Evolutionary conservation across 208 protist genomes (phyloP), one percentile per base, ranked within the genome.

Genomic region (Acanthamoeba castellanii): DNA sequence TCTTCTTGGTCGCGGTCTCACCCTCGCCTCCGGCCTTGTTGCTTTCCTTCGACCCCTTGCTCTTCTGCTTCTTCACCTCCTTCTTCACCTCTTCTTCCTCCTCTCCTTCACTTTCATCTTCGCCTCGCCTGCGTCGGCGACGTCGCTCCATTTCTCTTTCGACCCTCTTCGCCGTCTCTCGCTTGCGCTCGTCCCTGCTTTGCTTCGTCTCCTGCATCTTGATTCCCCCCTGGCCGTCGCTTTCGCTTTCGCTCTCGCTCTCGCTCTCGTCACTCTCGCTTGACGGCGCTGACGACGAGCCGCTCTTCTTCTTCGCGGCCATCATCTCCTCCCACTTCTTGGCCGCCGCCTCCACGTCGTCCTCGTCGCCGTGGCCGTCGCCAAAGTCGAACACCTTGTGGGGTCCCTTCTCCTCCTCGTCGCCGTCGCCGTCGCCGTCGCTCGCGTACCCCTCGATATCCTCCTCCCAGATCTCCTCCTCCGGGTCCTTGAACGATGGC

Each of bases 401-500:
- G 5, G 66, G 42, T 42, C 74, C 74, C 34, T 22, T 57, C 78
- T 64, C 50, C 47, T 76, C 68, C 20, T 76, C 68, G 68, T 59
- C 72, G 72, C 52, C 72, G 0, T 87, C 52, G 47, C 57, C 76
- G 14, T 85, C 68, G 30, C 18, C 68, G 8, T 50, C 47, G 30
- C 78, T 87, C 14, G 45, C 7, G 52, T 87, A 87, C 9, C 78
- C 78, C 18, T 57, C 78, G 42, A 87, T 87, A 22, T 87, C 78
- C 25, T 87, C 78, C 50, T 87, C 78, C 11, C 13, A 3, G 5
- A 87, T 64, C 52, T 87, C 78, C 47, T 87, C 78, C 30, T 87
- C 78, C 6, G 78, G 78, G 20, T 87, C 78, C 78, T 87, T 87
- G 78, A 87, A 87, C 32, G 47, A 87, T n/a, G 78, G 78, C 78